Evolutionary conservation across 2,329 filamentous ascomycete species (phyloP), one percentile per base, ranked within the genome.

Genomic region (Verticillium tricorpus): DNA sequence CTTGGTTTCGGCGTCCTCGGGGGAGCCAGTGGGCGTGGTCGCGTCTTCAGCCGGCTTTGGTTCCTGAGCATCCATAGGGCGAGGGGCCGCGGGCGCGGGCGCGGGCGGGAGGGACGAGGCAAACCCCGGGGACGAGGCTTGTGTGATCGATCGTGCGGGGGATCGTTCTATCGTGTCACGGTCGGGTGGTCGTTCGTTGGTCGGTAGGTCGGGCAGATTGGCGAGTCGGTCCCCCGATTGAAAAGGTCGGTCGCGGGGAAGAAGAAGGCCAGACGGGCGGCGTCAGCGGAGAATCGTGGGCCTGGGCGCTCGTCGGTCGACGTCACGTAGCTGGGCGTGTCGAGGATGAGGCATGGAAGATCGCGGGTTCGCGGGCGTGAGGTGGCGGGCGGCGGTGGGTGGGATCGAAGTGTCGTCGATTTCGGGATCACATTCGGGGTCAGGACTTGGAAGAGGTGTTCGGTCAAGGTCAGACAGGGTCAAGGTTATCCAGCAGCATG

Each of bases 1-100:
- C 22, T 52, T 52, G 45, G 19, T n/a, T 52, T 28, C 57, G 37
- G 40, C 28, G 22, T 40, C 45, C 37, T 45, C 57, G 39, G 39
- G 37, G 25, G 57, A 32, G 39, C 37, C 34, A 37, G 55, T 37
- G 17, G 55, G 31, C 34, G 55, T 25, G 40, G 57, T 58, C 57
- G 57, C 57, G 45, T 58, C 57, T 58, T 58, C 57, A 31, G 57
- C 57, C 25, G 57, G 57, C 45, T 40, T 58, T 32, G 57, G 22
- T 32, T 58, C 57, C n/a, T 58, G 57, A 17, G 37, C 57, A 58
- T 58, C 57, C 57, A 58, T 58, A 37, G 55, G n/a, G 55, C 55
- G 34, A 25, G 28, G 19, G 45, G 45, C 45, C 45, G 45, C 45
- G 19, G 45, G 45, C 45, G 45, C 19, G 45, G 45, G 45, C 45